A percentile compares a stretch with the other conserved stretches of the same genome.
These are phyloP conservation scores for Spergularia bocconei DNA, from an alignment of 148 eudicot species.

Conservation along the genomic window DNA sequence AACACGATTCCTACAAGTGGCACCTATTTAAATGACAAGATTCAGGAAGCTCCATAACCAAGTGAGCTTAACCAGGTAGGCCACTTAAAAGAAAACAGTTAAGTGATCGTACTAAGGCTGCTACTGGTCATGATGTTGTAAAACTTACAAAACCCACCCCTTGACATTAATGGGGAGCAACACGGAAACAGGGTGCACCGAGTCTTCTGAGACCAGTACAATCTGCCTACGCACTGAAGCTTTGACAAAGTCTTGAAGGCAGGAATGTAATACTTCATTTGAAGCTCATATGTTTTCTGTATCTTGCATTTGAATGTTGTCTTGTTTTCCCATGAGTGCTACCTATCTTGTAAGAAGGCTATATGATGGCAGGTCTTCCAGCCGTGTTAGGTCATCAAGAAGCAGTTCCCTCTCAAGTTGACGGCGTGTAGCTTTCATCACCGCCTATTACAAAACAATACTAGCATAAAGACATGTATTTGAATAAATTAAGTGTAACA, in stretches of 20 bases:
- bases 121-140: conserved; percentile 12
- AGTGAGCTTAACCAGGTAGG: background rate
- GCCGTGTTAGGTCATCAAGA: conserved; percentile 62
- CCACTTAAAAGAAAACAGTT: conserved; percentile 12
- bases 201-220: conserved; percentile 16
- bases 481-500: background rate
- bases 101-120: conserved; percentile 13
- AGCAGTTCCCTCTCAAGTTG: conserved; percentile 87
- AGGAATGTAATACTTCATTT: conserved; percentile 16
- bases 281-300: conserved; percentile 17
- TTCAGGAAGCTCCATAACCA: conserved; percentile 11
- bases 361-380: conserved; percentile 87
- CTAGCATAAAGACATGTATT: conserved; percentile 9
- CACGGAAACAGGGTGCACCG: conserved; percentile 11
- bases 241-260: conserved; percentile 8
- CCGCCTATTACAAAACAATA: conserved; percentile 47
- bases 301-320: conserved; percentile 10
- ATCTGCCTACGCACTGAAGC: conserved; percentile 17
- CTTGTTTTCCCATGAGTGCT: conserved; percentile 5
- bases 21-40: conserved; percentile 2
- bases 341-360: conserved; percentile 59
- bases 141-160: conserved; percentile 19
- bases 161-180: conserved; percentile 20
- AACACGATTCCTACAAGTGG: conserved; percentile 22
- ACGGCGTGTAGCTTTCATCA: conserved; percentile 95